phyloP scores from a whole-genome alignment of 192 early-diverging fungal genomes.

The Umbelopsis ramanniana region DNA sequence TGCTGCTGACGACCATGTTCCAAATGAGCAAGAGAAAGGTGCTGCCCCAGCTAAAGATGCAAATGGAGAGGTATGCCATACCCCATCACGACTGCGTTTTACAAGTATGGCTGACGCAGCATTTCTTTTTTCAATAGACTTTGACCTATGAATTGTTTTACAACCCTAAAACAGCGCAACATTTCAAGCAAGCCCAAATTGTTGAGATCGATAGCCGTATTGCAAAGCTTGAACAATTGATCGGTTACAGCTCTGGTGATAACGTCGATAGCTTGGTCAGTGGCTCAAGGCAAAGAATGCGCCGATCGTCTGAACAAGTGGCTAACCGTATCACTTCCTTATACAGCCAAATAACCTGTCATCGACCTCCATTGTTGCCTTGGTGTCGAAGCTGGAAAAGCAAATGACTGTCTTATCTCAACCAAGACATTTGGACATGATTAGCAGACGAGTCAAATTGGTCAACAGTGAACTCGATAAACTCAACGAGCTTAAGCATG shows the following conservation, averaged over 20 bases:
- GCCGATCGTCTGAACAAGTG: neutral
- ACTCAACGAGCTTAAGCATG: slow-evolving; percentile 65
- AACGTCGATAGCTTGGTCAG: slow-evolving; percentile 52
- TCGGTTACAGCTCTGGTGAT: slow-evolving; percentile 69
- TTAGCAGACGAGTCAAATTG: slow-evolving; percentile 63
- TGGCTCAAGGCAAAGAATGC: neutral
- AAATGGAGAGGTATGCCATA: neutral
- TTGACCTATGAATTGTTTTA: slow-evolving; percentile 79
- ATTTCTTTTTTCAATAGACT: slow-evolving; percentile 34
- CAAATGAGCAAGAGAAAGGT: slow-evolving; percentile 1
- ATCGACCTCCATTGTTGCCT: slow-evolving; percentile 53
- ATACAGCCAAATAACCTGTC: neutral
- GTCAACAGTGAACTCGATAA: slow-evolving; percentile 70
- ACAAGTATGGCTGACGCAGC: neutral
- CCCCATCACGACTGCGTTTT: neutral
- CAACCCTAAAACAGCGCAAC: slow-evolving; percentile 62
- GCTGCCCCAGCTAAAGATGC: neutral
- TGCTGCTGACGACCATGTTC: slow-evolving; percentile 6
- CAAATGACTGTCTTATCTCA: slow-evolving; percentile 70
- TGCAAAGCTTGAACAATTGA: slow-evolving; percentile 66
- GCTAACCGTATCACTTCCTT: neutral
- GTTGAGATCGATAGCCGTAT: slow-evolving; percentile 70
- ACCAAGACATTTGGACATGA: slow-evolving; percentile 71
- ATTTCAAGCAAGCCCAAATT: slow-evolving; percentile 58
- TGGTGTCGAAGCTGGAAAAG: slow-evolving; percentile 71